These are phyloP conservation scores for Lecanicillium sp. DNA, from an alignment of 2,329 filamentous ascomycete species.

Conservation along the genomic window DNA sequence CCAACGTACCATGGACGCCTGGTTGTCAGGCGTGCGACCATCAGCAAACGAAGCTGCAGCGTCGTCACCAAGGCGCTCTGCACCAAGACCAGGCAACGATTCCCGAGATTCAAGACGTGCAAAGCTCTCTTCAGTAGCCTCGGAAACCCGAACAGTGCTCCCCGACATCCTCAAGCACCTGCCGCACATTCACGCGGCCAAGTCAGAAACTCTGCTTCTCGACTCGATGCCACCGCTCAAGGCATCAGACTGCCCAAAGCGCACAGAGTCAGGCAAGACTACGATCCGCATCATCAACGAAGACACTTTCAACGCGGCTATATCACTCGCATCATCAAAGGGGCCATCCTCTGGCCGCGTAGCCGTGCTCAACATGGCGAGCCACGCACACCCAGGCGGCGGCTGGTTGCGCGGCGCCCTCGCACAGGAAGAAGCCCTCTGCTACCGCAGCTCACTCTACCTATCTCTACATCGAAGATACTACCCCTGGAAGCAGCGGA, in stretches of 20 bases:
- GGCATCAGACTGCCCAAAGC: slow-evolving; percentile 32
- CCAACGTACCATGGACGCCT: too few relatives aligned
- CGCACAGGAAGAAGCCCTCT: slow-evolving; percentile 64
- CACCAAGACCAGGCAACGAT: too few relatives aligned
- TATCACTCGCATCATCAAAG: slow-evolving; percentile 26
- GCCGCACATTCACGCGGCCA: slow-evolving; percentile 28
- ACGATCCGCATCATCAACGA: slow-evolving; percentile 43
- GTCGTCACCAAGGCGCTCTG: too few relatives aligned
- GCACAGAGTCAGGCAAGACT: slow-evolving; percentile 16
- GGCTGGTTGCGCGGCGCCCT: slow-evolving; percentile 54
- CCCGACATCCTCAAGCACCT: slow-evolving; percentile 37
- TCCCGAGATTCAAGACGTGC: too few relatives aligned
- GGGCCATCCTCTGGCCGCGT: slow-evolving; percentile 27
- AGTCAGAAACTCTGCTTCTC: slow-evolving; percentile 29
- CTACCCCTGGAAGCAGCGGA: slow-evolving; percentile 45
- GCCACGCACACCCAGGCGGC: slow-evolving; percentile 48
- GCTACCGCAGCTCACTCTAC: slow-evolving; percentile 51
- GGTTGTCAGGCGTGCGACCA: too few relatives aligned
- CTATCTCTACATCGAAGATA: slow-evolving; percentile 36
- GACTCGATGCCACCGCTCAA: slow-evolving; percentile 31
- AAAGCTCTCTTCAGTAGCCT: slow-evolving; percentile 20
- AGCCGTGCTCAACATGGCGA: slow-evolving; percentile 62
- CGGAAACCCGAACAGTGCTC: slow-evolving; percentile 39
- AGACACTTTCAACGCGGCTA: slow-evolving; percentile 51
- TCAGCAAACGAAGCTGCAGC: too few relatives aligned